Evolutionary conservation across 495 filamentous ascomycete species (phyloP), one percentile per base, ranked within the genome.

Genomic region (Apiosordaria backusii): DNA sequence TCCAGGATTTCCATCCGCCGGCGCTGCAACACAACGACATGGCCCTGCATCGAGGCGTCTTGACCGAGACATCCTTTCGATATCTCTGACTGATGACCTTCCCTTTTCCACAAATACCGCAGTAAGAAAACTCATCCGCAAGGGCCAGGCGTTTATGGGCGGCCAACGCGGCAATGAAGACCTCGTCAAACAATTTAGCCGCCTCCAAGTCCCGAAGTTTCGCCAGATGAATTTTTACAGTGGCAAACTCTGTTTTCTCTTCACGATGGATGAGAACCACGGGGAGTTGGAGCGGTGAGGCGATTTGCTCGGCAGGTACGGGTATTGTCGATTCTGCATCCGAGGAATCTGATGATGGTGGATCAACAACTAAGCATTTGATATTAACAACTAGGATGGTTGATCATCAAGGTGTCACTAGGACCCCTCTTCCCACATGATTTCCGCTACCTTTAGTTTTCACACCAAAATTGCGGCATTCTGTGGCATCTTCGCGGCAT

Each of bases 161-260:
- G 35, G 35, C 35, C 35, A 45, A 13, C 35, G 35, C 35, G 35
- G 35, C 53, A 55, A 55, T 21, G n/a, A 55, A 7, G 53, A 24
- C 4, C 16, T 21, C n/a, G 22, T 21, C 53, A 59, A 59, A 27
- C 5, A 13, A 68, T 68, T 68, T 68, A 68, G 67, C 67, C 67
- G 67, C 60, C 53, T 61, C n/a, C 3, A 55, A 7, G 19, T 23
- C 50, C 54, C 59, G 50, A 65, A 26, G 25, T 52, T 58, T 25
- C 24, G 62, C 45, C 24, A 35, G 21, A 22, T 3, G 57, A 5
- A 40, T 45, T 45, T 40, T 50, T 27, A 40, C 10, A 62, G 66
- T 68, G 66, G 66, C 66, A 50, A 68, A 68, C 19, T 6, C 13
- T 45, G n/a, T n/a, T n/a, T n/a, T n/a, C n/a, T n/a, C n/a, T n/a